These are phyloP conservation scores for Myxozyma udenii DNA, from an alignment of 805 yeast genomes.

Conservation along the genomic window DNA sequence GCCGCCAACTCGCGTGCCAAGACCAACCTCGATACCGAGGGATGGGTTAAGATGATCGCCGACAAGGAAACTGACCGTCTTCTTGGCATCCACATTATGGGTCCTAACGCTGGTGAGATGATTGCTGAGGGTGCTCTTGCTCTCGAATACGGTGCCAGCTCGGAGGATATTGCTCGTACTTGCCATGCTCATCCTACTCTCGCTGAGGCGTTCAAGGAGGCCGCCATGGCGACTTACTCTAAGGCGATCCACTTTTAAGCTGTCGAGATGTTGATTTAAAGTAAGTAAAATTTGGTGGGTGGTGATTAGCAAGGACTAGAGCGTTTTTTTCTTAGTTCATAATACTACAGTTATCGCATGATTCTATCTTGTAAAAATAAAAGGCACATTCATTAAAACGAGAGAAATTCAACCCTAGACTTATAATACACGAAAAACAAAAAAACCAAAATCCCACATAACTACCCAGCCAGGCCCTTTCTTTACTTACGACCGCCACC, in stretches of 20 bases:
- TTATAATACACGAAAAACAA: neutral
- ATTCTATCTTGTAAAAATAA: too few species aligned
- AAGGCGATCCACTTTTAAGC: conserved; percentile 82
- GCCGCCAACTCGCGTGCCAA: conserved; percentile 99
- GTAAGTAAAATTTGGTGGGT: neutral
- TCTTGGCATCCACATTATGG: conserved; percentile 93
- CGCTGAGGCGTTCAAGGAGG: conserved; percentile 97
- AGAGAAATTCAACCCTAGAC: too few species aligned
- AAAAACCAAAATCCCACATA: neutral
- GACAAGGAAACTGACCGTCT: conserved; percentile 97
- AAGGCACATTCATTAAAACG: too few species aligned
- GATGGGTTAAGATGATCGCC: conserved; percentile 91
- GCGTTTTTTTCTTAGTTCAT: too few species aligned
- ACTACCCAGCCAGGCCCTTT: neutral
- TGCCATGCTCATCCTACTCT: conserved; percentile 99
- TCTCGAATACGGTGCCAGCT: conserved; percentile 95
- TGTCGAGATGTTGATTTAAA: neutral
- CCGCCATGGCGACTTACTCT: conserved; percentile 83
- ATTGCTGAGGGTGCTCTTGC: conserved; percentile 98
- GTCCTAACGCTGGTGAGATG: conserved; percentile 99
- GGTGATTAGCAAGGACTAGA: neutral
- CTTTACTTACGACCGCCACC: conserved; percentile 17
- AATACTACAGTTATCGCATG: too few species aligned
- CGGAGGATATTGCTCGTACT: conserved; percentile 95
- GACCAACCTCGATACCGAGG: conserved; percentile 95